Percentiles rank a stretch among this genome's conserved stretches.
These are phyloP conservation scores for Herpetospermum pedunculosum DNA, from an alignment of 306 rosid genomes.

Conservation along the genomic window DNA sequence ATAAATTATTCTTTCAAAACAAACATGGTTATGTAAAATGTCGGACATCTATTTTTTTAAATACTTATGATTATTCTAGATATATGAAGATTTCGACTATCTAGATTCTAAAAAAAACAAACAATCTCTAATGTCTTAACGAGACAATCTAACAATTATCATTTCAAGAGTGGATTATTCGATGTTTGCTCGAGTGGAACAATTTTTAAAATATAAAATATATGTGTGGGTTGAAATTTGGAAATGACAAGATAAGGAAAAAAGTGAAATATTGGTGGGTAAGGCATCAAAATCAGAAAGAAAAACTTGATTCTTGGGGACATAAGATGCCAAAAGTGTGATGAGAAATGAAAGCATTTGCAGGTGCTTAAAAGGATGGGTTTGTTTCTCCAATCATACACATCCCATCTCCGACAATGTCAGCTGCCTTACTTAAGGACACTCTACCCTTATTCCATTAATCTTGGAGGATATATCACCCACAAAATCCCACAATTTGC, in stretches of 20 bases:
- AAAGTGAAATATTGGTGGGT: not conserved
- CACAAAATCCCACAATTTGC: not conserved
- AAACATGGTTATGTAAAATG: too few species aligned
- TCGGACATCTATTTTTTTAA: too few species aligned
- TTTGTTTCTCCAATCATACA: not conserved
- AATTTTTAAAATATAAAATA: too few species aligned
- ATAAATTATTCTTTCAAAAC: too few species aligned
- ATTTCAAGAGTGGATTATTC: too few species aligned
- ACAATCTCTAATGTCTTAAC: too few species aligned
- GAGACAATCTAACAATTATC: too few species aligned
- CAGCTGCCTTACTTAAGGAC: not conserved
- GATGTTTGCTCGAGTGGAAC: too few species aligned
- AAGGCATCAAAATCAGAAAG: not conserved
- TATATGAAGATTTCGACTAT: too few species aligned
- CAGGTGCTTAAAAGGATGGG: not conserved
- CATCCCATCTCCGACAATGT: not conserved
- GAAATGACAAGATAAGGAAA: not conserved
- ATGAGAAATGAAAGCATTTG: not conserved
- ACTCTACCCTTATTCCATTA: not conserved
- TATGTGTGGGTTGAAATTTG: not conserved
- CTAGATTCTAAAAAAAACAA: too few species aligned
- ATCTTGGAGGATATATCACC: not conserved
- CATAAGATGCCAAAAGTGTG: not conserved
- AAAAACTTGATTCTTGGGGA: not conserved
- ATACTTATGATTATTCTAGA: too few species aligned